phyloP scores from a whole-genome alignment of 2,329 filamentous ascomycete species.

The Fusarium oligoseptatum region DNA sequence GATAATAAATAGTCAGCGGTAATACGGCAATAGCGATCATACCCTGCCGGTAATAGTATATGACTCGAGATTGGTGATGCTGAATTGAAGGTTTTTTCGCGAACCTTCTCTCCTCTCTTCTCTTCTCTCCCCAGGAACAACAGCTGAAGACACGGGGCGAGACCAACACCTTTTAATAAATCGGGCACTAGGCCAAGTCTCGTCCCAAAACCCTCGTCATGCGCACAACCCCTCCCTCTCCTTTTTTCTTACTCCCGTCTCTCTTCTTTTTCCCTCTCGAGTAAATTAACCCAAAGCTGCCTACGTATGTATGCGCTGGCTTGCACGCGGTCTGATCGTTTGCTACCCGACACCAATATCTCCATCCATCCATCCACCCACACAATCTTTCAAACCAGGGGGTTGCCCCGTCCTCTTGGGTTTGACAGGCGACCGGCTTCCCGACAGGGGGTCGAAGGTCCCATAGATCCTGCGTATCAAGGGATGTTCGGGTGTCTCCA shows the following conservation, averaged over 20 bases:
- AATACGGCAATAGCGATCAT: background rate
- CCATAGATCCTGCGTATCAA: conserved; percentile 30
- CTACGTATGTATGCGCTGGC: conserved; percentile 7
- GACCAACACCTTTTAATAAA: conserved; percentile 30
- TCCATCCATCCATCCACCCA: conserved; percentile 23
- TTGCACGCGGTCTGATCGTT: conserved; percentile 11
- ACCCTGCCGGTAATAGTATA: background rate
- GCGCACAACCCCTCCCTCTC: conserved; percentile 15
- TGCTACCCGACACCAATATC: conserved; percentile 31
- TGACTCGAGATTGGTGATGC: background rate
- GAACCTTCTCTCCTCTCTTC: background rate
- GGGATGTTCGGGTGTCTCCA: conserved; percentile 29
- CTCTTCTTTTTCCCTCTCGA: background rate
- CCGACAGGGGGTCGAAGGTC: conserved; percentile 23
- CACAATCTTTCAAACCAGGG: conserved; percentile 34
- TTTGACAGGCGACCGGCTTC: conserved; percentile 43
- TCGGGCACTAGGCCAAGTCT: conserved; percentile 21
- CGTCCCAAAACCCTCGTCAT: conserved; percentile 25
- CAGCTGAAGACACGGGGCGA: conserved; percentile 7
- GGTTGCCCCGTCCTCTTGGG: conserved; percentile 27
- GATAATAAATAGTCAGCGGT: background rate
- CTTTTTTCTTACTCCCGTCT: background rate
- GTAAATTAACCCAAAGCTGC: conserved; percentile 3
- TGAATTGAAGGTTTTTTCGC: background rate
- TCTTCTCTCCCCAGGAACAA: background rate